These are phyloP conservation scores for Alternaria arbusti DNA, from an alignment of 2,329 filamentous ascomycete species.

Conservation along the genomic window DNA sequence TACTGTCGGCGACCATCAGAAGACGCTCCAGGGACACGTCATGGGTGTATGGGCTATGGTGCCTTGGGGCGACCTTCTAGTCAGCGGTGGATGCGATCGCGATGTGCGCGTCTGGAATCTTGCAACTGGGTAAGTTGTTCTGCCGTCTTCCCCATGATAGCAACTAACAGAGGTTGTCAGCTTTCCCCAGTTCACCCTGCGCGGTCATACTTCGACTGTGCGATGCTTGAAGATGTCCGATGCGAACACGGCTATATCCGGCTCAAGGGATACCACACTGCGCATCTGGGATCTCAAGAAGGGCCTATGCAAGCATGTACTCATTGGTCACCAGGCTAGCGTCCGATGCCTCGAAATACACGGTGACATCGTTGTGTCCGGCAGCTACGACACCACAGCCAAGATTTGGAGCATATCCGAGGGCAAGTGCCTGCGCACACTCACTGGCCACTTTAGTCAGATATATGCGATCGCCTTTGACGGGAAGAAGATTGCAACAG, in stretches of 20 bases:
- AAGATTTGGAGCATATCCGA: conserved; percentile 98
- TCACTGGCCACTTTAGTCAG: conserved; percentile 95
- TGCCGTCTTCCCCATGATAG: not conserved
- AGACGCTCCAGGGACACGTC: conserved; percentile 90
- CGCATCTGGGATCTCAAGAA: conserved; percentile 93
- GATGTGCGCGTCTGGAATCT: conserved; percentile 98
- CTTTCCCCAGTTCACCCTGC: conserved; percentile 64
- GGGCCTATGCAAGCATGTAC: conserved; percentile 86
- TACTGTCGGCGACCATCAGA: conserved; percentile 84
- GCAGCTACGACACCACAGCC: conserved; percentile 96
- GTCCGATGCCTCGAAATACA: conserved; percentile 95
- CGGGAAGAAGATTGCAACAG: conserved; percentile 89
- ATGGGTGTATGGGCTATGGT: conserved; percentile 99
- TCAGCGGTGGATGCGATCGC: conserved; percentile 94
- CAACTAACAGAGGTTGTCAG: conserved; percentile 24
- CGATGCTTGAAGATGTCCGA: conserved; percentile 98
- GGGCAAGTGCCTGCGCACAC: conserved; percentile 86
- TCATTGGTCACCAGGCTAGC: conserved; percentile 94
- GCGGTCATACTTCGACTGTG: conserved; percentile 95
- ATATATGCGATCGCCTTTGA: conserved; percentile 99
- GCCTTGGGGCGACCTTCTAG: conserved; percentile 92
- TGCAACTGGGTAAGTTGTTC: conserved; percentile 75
- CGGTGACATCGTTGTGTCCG: conserved; percentile 95
- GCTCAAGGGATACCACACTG: conserved; percentile 91
- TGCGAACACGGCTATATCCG: conserved; percentile 90